Evolutionary conservation across 2,329 filamentous ascomycete species (phyloP).

Genomic region (Alternaria solani): DNA sequence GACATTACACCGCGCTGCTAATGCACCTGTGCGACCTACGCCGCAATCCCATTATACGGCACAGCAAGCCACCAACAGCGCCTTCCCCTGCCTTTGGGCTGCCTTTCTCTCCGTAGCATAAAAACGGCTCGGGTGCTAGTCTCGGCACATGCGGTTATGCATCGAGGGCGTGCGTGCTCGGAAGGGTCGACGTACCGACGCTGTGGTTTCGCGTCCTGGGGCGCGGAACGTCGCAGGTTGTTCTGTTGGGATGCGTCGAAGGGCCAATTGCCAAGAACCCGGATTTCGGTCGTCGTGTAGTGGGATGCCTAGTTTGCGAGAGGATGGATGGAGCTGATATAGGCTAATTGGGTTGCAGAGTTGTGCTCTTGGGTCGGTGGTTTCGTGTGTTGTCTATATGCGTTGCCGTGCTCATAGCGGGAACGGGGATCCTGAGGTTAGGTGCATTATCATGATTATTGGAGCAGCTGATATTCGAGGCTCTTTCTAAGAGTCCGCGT

Average conservation of each 20-base stretch:
- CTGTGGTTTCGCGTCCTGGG: conserved; percentile 6
- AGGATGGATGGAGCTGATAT: background rate
- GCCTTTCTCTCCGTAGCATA: background rate
- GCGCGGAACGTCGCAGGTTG: background rate
- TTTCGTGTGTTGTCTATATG: background rate
- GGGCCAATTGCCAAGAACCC: background rate
- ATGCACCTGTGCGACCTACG: conserved; percentile 2
- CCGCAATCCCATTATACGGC: conserved; percentile 1
- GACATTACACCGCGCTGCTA: background rate
- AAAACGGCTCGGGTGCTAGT: background rate
- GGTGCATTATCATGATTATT: no score
- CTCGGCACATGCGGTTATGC: background rate
- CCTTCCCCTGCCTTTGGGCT: background rate
- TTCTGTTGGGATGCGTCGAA: background rate
- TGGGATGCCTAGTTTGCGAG: background rate
- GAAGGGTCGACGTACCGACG: background rate
- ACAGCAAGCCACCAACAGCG: conserved; percentile 5
- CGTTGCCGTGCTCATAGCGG: no score
- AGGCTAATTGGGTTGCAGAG: background rate
- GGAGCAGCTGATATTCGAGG: background rate
- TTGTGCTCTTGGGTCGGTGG: background rate
- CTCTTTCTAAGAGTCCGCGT: background rate
- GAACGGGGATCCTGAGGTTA: no score
- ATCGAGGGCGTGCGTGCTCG: background rate
- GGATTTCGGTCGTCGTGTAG: background rate